phyloP scores from a whole-genome alignment of 257 asterid genomes.

The Jacaranda mimosifolia region DNA sequence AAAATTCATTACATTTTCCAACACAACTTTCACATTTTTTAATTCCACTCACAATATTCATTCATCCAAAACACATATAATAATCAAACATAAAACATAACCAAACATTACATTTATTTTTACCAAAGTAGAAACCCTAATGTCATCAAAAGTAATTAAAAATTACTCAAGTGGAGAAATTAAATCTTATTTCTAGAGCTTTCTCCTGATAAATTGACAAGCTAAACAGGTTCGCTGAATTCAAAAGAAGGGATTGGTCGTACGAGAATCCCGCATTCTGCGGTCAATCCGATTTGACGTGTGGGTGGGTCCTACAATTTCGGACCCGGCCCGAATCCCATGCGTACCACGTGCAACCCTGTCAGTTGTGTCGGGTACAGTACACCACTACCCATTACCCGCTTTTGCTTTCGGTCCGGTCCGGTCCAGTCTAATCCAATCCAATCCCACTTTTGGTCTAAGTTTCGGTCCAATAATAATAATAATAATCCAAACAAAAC shows the following conservation, averaged over 20 bases:
- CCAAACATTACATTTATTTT: neutral
- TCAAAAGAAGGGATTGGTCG: constrained; percentile 19
- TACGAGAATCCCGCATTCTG: constrained; percentile 60
- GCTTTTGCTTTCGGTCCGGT: constrained; percentile 30
- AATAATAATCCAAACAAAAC: neutral
- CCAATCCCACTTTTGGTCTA: neutral
- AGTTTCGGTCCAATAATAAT: neutral
- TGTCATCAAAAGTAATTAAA: too few relatives aligned
- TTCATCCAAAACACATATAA: too few relatives aligned
- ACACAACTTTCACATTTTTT: too few relatives aligned
- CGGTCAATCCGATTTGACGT: constrained; percentile 69
- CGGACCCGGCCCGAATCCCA: constrained; percentile 39
- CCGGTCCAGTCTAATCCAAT: constrained; percentile 28
- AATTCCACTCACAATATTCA: too few relatives aligned
- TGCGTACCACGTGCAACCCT: constrained; percentile 56
- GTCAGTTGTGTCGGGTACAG: constrained; percentile 50
- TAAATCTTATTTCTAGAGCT: too few relatives aligned
- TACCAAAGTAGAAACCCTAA: neutral
- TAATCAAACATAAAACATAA: too few relatives aligned
- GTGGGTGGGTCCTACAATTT: constrained; percentile 33
- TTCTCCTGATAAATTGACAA: neutral
- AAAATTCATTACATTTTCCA: too few relatives aligned
- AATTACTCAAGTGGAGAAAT: too few relatives aligned
- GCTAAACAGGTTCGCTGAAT: constrained; percentile 1
- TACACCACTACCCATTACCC: neutral